These are phyloP conservation scores for Juncus effusus DNA, from an alignment of 176 grass and related monocot genomes.

Conservation along the genomic window DNA sequence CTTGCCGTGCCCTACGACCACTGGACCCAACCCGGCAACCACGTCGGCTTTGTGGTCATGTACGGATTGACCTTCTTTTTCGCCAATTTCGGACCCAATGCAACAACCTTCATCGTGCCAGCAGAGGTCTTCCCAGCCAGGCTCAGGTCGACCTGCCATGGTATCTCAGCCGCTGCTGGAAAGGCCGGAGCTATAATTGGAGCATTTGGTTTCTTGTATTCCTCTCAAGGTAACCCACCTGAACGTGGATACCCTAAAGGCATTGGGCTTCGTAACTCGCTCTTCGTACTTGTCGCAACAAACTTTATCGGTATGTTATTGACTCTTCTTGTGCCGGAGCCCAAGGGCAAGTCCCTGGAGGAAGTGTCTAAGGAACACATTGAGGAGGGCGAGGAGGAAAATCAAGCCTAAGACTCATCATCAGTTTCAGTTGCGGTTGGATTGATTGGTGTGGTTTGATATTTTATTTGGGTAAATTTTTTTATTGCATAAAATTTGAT, in stretches of 20 bases:
- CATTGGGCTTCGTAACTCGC: conserved; percentile 57
- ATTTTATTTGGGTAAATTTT: background rate
- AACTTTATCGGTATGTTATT: conserved; percentile 51
- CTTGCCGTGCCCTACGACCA: conserved; percentile 48
- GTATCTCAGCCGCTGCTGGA: conserved; percentile 43
- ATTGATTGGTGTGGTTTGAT: background rate
- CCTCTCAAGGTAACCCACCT: conserved; percentile 36
- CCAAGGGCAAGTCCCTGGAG: conserved; percentile 57
- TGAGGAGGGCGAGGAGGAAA: conserved; percentile 11
- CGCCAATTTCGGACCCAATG: conserved; percentile 51
- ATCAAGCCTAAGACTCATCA: background rate
- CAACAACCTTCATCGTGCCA: conserved; percentile 55
- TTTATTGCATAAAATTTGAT: conserved; percentile 2
- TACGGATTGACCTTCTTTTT: conserved; percentile 62
- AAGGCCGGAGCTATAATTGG: conserved; percentile 72
- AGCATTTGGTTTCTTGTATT: conserved; percentile 67
- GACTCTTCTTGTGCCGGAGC: conserved; percentile 51
- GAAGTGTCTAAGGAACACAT: conserved; percentile 52
- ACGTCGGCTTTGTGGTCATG: conserved; percentile 54
- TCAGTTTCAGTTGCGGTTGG: background rate
- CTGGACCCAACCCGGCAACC: conserved; percentile 35
- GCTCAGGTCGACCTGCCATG: conserved; percentile 74
- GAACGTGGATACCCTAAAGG: conserved; percentile 33
- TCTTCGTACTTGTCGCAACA: conserved; percentile 52
- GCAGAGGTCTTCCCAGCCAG: conserved; percentile 69